A percentile compares a stretch with the other conserved stretches of the same genome.
phyloP scores from a whole-genome alignment of 2,329 filamentous ascomycete genomes.

The Cladosporium velox region DNA sequence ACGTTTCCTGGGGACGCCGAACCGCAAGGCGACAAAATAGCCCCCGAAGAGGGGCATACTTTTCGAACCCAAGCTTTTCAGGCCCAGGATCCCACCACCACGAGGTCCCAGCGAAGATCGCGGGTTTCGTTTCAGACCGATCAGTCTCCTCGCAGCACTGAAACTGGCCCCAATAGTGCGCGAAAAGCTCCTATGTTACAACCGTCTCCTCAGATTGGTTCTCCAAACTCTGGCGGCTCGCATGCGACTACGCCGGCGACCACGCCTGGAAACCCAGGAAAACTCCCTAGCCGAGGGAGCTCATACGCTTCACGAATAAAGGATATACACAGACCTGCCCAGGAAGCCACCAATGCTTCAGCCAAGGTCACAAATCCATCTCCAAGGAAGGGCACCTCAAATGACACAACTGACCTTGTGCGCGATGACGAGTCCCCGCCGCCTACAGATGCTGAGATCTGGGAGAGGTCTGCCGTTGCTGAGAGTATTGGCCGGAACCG shows the following conservation, averaged over 20 bases:
- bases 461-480: slow-evolving; percentile 5
- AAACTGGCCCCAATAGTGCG: neutral
- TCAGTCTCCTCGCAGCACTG: neutral
- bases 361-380: neutral
- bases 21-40: neutral
- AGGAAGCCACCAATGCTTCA: neutral
- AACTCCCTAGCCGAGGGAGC: neutral
- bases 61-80: slow-evolving; percentile 10
- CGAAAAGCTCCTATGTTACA: slow-evolving; percentile 2
- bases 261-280: slow-evolving; percentile 6
- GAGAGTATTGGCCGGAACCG: neutral
- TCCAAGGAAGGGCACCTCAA: neutral
- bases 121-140: neutral
- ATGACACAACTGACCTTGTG: neutral
- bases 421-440: neutral
- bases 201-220: slow-evolving; percentile 14
- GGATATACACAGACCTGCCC: slow-evolving; percentile 6
- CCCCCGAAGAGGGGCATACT: neutral
- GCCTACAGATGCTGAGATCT: slow-evolving; percentile 11
- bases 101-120: slow-evolving; percentile 2
- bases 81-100: slow-evolving; percentile 9
- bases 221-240: neutral
- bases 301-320: slow-evolving; percentile 17
- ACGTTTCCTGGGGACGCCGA: neutral
- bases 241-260: neutral